A percentile compares a stretch with the other conserved stretches of the same genome.
Evolutionary conservation across 192 early-diverging fungal species (phyloP).

Genomic region (Cetraspora pellucida): DNA sequence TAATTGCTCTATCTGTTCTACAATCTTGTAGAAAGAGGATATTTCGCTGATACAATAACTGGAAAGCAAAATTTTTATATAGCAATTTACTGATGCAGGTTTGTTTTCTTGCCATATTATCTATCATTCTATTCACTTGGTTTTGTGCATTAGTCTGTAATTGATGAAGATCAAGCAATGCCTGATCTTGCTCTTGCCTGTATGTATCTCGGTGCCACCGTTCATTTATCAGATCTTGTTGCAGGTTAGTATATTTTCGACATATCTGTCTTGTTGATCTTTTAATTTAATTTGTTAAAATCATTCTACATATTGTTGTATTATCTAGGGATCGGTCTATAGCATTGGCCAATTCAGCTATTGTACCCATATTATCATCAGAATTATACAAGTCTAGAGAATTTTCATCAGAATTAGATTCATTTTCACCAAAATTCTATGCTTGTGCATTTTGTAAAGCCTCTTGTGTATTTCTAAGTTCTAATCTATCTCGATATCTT

Average conservation of each 20-base stretch:
- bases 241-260: not conserved
- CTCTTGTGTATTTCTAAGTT: too few species aligned
- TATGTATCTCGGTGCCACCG: not conserved
- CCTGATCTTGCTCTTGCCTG: not conserved
- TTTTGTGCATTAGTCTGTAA: not conserved
- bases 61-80: slow-evolving; percentile 7
- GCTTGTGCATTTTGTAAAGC: too few species aligned
- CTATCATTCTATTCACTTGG: not conserved
- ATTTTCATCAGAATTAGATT: not conserved
- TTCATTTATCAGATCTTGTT: not conserved
- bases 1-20: not conserved
- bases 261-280: not conserved
- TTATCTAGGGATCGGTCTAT: not conserved
- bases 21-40: not conserved
- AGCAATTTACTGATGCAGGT: not conserved
- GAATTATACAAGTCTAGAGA: not conserved
- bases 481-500: too few species aligned
- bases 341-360: not conserved
- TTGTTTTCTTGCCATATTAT: too few species aligned
- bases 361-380: not conserved
- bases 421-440: not conserved
- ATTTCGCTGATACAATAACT: slow-evolving; percentile 24
- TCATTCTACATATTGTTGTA: not conserved
- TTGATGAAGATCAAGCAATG: not conserved
- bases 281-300: slow-evolving; percentile 4